Evolutionary conservation across 1,139 yeast species (phyloP), one percentile per base, ranked within the genome.

Genomic region (Taphrina communis): DNA sequence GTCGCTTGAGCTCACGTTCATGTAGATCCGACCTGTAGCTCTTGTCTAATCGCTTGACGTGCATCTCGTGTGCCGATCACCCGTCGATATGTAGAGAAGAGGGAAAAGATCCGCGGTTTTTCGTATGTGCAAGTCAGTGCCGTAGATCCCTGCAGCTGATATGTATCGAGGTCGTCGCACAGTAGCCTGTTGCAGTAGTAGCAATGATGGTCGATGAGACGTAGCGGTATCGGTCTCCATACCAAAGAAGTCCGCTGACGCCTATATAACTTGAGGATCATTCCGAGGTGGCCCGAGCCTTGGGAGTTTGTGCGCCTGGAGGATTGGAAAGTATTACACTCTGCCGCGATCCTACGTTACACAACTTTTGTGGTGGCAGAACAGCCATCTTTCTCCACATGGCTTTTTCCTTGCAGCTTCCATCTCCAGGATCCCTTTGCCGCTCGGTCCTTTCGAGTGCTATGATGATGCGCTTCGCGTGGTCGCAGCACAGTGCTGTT

Each of bases 31-130:
- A 53, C 58, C 42, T 38, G 42, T 53, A 53, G 19, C 31, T 50
- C n/a, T 36, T 38, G 42, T 53, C 58, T 17, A 53, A 38, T 17
- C 58, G 14, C 14, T 38, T 35, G 42, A 53, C 58, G 58, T 53
- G 58, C 58, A 53, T 53, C 42, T 50, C n/a, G 36, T 50, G 53
- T 50, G 53, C n/a, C 12, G 53, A 50, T 50, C 53, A 9, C n/a
- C n/a, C 36, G 36, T 21, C 53, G 31, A 25, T 25, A 25, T 25
- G 31, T 25, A 25, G 31, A 25, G 4, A 25, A 25, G 4, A 25
- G 31, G 31, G 31, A 25, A 25, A 25, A 25, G 31, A 25, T 25
- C 31, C 31, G 31, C 31, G 31, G 31, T 25, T 25, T 4, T 4
- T 25, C 31, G 31, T 25, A 25, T 4, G 31, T 44, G 48, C 19